Conservation (phyloP, 2,329 filamentous ascomycete genomes). For the Mollisiaceae sp. region DNA sequence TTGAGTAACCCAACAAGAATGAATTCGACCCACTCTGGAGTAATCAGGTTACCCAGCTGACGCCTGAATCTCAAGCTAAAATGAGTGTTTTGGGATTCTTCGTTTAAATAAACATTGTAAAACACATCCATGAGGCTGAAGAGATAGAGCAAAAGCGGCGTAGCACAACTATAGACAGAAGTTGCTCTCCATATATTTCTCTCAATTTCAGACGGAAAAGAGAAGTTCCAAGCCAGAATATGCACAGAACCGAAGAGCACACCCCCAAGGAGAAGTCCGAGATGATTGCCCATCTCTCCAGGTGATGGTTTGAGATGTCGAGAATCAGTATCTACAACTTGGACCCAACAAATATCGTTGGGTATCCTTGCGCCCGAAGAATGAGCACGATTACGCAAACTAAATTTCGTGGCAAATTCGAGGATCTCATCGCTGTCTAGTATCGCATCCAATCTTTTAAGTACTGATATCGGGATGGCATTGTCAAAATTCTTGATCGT, state of each 20-base stretch:
- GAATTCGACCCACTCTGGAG: background rate
- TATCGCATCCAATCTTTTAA: background rate
- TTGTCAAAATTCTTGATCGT: background rate
- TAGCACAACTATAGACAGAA: slow-evolving; percentile 14
- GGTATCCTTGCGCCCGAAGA: background rate
- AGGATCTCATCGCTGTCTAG: background rate
- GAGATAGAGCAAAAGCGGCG: background rate
- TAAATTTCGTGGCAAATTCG: background rate
- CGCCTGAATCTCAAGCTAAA: background rate
- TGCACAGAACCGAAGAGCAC: slow-evolving; percentile 28
- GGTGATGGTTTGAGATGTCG: background rate
- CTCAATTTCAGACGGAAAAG: slow-evolving; percentile 26
- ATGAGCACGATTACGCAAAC: too few species aligned
- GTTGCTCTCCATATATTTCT: slow-evolving; percentile 22
- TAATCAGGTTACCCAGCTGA: background rate
- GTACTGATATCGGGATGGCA: background rate
- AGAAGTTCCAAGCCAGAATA: slow-evolving; percentile 29
- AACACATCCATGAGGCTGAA: background rate
- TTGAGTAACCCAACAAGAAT: background rate
- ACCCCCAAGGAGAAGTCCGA: slow-evolving; percentile 4
- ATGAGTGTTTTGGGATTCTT: background rate
- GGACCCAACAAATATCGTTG: background rate
- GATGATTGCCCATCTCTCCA: background rate
- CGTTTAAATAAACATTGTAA: background rate
- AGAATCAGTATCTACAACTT: background rate